phyloP scores from a whole-genome alignment of 768 basidiomycete species.

The Gymnopilus dilepis region DNA sequence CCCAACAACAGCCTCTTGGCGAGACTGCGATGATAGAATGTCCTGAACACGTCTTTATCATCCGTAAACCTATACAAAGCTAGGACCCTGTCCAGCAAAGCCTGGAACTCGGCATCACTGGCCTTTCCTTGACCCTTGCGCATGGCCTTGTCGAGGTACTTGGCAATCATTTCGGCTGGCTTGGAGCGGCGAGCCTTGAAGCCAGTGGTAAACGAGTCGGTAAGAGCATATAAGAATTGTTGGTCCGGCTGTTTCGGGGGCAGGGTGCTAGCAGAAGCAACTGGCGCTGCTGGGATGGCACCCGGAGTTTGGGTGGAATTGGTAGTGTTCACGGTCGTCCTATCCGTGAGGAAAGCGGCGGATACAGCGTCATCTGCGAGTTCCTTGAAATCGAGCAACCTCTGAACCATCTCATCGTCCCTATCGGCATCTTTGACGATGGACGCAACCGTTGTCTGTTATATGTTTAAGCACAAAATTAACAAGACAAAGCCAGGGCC shows the following conservation, averaged over 20 bases:
- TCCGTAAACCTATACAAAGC: conserved; percentile 85
- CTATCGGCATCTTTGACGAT: conserved; percentile 66
- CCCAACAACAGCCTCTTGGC: conserved; percentile 89
- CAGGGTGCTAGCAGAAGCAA: conserved; percentile 37
- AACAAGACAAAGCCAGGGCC: neutral
- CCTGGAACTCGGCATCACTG: conserved; percentile 67
- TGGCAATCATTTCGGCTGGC: conserved; percentile 93
- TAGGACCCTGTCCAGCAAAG: conserved; percentile 67
- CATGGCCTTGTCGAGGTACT: conserved; percentile 87
- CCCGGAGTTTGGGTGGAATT: conserved; percentile 15
- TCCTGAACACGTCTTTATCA: conserved; percentile 93
- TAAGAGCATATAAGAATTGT: conserved; percentile 69
- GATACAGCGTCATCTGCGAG: conserved; percentile 56
- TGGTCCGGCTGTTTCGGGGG: conserved; percentile 47
- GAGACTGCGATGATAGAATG: conserved; percentile 87
- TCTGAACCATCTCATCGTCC: conserved; percentile 82
- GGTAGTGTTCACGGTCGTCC: conserved; percentile 22
- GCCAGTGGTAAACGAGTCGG: conserved; percentile 72
- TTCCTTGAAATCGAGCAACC: conserved; percentile 70
- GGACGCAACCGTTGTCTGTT: conserved; percentile 57
- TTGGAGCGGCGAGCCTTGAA: conserved; percentile 81
- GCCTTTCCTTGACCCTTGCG: conserved; percentile 80
- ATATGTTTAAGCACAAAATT: neutral
- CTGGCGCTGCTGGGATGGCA: conserved; percentile 7
- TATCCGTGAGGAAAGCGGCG: conserved; percentile 56